These are phyloP conservation scores for Barbarea vulgaris DNA, from an alignment of 345 rosid genomes.

Conservation along the genomic window DNA sequence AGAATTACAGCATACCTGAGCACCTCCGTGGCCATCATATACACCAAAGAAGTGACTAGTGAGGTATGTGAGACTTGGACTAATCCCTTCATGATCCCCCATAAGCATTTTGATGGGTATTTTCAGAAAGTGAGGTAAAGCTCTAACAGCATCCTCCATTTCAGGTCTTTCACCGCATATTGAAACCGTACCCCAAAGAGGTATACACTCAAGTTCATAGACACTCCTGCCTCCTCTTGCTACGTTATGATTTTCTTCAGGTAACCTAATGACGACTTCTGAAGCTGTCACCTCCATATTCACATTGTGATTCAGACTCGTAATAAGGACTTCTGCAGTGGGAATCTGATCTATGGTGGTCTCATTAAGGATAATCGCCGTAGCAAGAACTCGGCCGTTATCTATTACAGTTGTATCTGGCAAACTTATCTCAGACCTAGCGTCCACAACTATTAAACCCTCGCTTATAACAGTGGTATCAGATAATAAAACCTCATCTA, in stretches of 20 bases:
- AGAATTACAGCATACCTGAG: slow-evolving; percentile 59
- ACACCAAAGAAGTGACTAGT: slow-evolving; percentile 89
- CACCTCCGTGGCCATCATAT: slow-evolving; percentile 96
- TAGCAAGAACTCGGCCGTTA: slow-evolving; percentile 55
- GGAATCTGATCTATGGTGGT: slow-evolving; percentile 64
- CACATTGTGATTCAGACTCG: slow-evolving; percentile 50
- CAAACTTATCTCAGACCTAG: slow-evolving; percentile 56
- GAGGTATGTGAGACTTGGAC: slow-evolving; percentile 65
- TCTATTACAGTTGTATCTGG: slow-evolving; percentile 50
- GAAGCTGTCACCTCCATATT: slow-evolving; percentile 53
- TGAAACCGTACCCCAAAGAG: slow-evolving; percentile 86
- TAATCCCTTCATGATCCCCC: slow-evolving; percentile 64
- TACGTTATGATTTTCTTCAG: slow-evolving; percentile 50
- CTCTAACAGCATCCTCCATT: slow-evolving; percentile 87
- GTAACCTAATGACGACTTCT: slow-evolving; percentile 65
- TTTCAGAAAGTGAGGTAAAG: slow-evolving; percentile 62
- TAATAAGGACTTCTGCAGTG: slow-evolving; percentile 58
- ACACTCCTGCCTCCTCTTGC: slow-evolving; percentile 66
- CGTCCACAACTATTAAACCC: slow-evolving; percentile 60
- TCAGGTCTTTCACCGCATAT: slow-evolving; percentile 79
- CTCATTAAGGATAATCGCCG: slow-evolving; percentile 67
- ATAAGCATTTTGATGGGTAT: slow-evolving; percentile 83
- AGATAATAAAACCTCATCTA: slow-evolving; percentile 48
- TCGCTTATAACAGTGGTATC: slow-evolving; percentile 49
- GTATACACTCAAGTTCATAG: slow-evolving; percentile 78